Conservation (phyloP, 164 flowering plant species). For the Buxus sempervirens region DNA sequence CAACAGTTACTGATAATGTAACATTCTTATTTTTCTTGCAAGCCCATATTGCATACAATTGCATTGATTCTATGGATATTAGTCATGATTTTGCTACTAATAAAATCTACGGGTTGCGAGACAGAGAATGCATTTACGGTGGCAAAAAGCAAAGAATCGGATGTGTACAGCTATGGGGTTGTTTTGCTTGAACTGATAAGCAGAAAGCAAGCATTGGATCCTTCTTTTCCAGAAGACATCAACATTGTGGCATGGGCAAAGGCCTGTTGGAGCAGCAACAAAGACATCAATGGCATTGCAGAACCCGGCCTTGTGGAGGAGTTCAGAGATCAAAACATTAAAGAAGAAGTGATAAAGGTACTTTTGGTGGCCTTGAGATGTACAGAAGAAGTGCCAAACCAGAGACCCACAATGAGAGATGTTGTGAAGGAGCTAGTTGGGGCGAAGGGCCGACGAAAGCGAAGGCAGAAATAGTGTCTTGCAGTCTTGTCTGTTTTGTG, state of each 20-base stretch:
- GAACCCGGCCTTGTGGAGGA: constrained; percentile 52
- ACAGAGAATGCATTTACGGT: constrained; percentile 72
- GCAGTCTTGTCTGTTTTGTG: too few species aligned
- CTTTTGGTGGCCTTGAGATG: constrained; percentile 61
- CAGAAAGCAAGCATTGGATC: constrained; percentile 54
- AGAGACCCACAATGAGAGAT: constrained; percentile 76
- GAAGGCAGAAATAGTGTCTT: not conserved
- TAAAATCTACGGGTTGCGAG: not conserved
- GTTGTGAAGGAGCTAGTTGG: constrained; percentile 50
- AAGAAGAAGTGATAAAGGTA: constrained; percentile 45
- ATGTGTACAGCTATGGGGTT: constrained; percentile 82
- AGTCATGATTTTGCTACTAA: too few species aligned
- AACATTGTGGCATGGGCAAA: constrained; percentile 59
- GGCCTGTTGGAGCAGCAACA: constrained; percentile 30
- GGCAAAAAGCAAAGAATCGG: constrained; percentile 50
- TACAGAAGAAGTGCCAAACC: constrained; percentile 46
- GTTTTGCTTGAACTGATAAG: constrained; percentile 72
- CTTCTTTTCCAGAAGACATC: constrained; percentile 37
- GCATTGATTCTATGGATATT: too few species aligned
- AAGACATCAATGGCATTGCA: constrained; percentile 38
- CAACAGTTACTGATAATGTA: not conserved
- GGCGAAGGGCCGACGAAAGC: constrained; percentile 5
- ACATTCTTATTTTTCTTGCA: not conserved
- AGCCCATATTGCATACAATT: too few species aligned
- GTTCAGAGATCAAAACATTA: too few species aligned